Evolutionary conservation across 805 yeast genomes (phyloP).

Genomic region (Osmozyma mogii): DNA sequence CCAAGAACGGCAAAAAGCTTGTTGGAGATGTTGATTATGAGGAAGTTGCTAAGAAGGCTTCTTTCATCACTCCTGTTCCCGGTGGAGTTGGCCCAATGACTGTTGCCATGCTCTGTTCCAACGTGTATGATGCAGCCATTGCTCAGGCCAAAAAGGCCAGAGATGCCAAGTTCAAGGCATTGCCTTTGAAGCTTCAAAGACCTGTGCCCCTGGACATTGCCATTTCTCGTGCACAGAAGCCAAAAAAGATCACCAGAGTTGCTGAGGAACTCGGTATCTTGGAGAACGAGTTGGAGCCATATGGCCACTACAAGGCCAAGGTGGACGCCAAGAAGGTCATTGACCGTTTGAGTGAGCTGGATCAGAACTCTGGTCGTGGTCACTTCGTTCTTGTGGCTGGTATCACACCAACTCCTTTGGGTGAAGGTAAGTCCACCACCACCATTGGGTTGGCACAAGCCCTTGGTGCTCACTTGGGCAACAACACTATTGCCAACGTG

Average conservation of each 20-base stretch:
- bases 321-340: conserved; percentile 42
- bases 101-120: conserved; percentile 87
- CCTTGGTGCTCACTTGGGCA: conserved; percentile 79
- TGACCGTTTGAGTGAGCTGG: conserved; percentile 46
- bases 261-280: conserved; percentile 80
- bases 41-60: conserved; percentile 53
- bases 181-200: conserved; percentile 38
- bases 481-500: conserved; percentile 84
- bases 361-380: conserved; percentile 68
- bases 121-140: conserved; percentile 75
- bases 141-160: conserved; percentile 42
- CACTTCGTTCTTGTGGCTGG: conserved; percentile 91
- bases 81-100: conserved; percentile 99
- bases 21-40: conserved; percentile 95
- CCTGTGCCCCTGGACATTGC: conserved; percentile 92
- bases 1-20: conserved; percentile 70
- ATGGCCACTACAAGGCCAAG: conserved; percentile 87
- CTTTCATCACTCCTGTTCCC: conserved; percentile 89
- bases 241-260: conserved; percentile 68
- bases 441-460: conserved; percentile 97
- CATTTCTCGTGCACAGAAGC: conserved; percentile 81
- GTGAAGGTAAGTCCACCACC: conserved; percentile 96
- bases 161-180: conserved; percentile 44
- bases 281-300: conserved; percentile 74
- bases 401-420: conserved; percentile 96